A percentile compares a stretch with the other conserved stretches of the same genome.
phyloP scores from a whole-genome alignment of 169 alveolate genomes.

The Plasmodium sp. region DNA sequence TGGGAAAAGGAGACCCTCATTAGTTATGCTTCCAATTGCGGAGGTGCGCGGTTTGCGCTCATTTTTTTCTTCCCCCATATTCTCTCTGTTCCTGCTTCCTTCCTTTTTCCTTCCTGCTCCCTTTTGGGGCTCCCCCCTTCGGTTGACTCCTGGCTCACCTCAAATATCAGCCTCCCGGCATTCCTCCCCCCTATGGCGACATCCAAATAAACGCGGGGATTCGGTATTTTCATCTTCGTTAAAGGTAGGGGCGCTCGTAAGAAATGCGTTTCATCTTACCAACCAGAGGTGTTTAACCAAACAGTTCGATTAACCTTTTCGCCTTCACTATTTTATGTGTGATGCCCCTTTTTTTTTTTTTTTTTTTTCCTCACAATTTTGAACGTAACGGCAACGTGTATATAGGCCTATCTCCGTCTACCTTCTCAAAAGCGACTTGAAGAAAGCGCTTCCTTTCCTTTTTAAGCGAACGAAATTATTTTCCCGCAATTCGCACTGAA shows the following conservation, averaged over 20 bases:
- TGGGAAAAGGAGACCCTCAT: background rate
- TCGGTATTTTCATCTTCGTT: conserved; percentile 80
- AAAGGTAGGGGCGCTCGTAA: background rate
- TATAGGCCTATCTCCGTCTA: background rate
- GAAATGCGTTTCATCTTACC: background rate
- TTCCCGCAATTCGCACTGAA: background rate
- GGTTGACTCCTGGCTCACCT: conserved; percentile 49
- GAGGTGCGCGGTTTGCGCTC: background rate
- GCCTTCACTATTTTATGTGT: background rate
- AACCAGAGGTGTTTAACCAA: background rate
- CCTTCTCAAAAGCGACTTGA: background rate
- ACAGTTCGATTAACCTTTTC: background rate
- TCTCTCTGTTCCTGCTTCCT: background rate
- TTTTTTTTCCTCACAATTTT: background rate
- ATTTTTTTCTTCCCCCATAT: background rate
- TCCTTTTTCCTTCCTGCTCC: background rate
- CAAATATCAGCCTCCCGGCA: conserved; percentile 86
- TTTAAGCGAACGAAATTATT: background rate
- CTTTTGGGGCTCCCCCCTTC: background rate
- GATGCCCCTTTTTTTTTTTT: background rate
- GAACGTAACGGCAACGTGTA: background rate
- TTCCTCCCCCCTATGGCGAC: conserved; percentile 86
- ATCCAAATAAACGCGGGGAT: conserved; percentile 88
- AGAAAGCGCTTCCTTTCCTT: background rate
- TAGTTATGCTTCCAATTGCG: background rate